Evolutionary conservation across 2,329 filamentous ascomycete genomes (phyloP).

Genomic region (Penicillium sp.): DNA sequence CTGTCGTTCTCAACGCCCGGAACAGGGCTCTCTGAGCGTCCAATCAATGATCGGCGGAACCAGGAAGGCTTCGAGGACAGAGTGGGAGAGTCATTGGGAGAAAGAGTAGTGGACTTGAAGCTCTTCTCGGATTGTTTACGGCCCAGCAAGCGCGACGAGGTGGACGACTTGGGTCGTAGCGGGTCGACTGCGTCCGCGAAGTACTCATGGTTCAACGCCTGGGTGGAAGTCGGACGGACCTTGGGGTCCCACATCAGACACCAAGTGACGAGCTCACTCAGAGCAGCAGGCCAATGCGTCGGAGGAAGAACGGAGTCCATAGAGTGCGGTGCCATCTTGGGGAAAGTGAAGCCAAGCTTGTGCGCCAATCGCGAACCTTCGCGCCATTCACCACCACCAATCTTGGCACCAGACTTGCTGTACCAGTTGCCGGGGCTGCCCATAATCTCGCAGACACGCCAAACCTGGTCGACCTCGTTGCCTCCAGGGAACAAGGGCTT

Average conservation of each 20-base stretch:
- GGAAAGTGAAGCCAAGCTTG: constrained; percentile 97
- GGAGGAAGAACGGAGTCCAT: constrained; percentile 90
- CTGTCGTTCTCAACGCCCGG: constrained; percentile 48
- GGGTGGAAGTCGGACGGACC: constrained; percentile 81
- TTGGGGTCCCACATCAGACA: constrained; percentile 99
- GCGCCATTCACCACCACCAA: constrained; percentile 96
- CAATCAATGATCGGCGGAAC: constrained; percentile 94
- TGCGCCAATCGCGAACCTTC: constrained; percentile 89
- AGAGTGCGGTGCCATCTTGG: constrained; percentile 95
- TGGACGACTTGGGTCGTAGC: constrained; percentile 83
- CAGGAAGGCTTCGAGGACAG: constrained; percentile 84
- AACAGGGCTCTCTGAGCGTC: constrained; percentile 68
- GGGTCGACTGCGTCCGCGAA: constrained; percentile 92
- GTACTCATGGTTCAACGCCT: constrained; percentile 94
- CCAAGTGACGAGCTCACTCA: constrained; percentile 95
- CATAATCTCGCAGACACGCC: constrained; percentile 99
- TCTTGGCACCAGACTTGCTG: constrained; percentile 79
- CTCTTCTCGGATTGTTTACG: constrained; percentile 86
- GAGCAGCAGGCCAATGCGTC: constrained; percentile 84
- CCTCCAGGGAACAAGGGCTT: constrained; percentile 96
- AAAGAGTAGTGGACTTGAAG: constrained; percentile 61
- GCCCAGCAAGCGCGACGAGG: constrained; percentile 71
- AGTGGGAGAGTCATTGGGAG: constrained; percentile 56
- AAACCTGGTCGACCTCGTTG: constrained; percentile 98
- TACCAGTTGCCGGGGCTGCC: constrained; percentile 98